Base-by-base conservation (phyloP, 2,329 filamentous ascomycete species). In the Esteya vermicola region DNA sequence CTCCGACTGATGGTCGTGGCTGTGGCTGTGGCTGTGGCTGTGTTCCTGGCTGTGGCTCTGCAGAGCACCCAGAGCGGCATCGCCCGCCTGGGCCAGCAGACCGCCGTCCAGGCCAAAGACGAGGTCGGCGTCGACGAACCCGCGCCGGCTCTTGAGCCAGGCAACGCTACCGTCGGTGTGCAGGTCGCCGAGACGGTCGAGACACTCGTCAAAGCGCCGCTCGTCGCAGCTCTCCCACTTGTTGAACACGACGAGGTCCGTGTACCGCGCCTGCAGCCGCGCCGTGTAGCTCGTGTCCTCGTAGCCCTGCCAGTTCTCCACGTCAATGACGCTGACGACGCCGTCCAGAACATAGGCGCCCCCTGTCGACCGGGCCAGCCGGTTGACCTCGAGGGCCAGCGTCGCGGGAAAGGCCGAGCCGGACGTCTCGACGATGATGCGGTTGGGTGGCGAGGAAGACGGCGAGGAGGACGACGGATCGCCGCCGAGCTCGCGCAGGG, bases 291-390 rank as follows among this genome's bases (percentile, higher is more conserved):
- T 85, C 20, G 83, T 93, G 57, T 93, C 86, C 51, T 91, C 85
- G 54, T 95, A 95, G 0, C 88, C 88, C 52, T 77, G 65, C 86
- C 86, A 95, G 54, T 95, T 95, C 70, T 94, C 88, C 10, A 93
- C 86, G 53, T 95, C 88, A 43, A 95, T 78, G 19, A 94, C 86
- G 50, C 77, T 85, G 47, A 94, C 75, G 39, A 95, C 85, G 10
- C 88, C 88, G 52, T 95, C 88, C 2, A 95, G 71, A 6, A 75
- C 68, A 52, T 86, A 94, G 22, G 64, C 59, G 1, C 72, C 68
- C 51, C 58, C 75, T 0, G 76, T 79, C 45, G 84, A 76, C n/a
- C 75, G 66, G 16, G 75, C 72, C 13, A 93, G 62, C 1, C 85
- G 72, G 54, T 93, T 93, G 12, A 94, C 76, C 58, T 94, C 88